Evolutionary conservation across 2,329 filamentous ascomycete species (phyloP).

Genomic region (Pseudogymnoascus sp.): DNA sequence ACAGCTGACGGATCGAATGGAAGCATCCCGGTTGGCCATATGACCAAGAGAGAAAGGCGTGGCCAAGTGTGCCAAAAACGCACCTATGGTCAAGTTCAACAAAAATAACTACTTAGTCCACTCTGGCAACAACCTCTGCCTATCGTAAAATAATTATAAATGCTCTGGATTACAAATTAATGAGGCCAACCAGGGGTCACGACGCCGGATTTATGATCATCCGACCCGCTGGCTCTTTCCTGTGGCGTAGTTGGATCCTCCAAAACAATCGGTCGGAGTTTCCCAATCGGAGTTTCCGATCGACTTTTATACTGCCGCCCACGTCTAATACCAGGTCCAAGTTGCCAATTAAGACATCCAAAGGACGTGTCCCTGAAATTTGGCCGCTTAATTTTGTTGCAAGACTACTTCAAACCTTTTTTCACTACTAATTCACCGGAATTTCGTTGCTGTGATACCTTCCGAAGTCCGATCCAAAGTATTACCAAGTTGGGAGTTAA

Average conservation of each 20-base stretch:
- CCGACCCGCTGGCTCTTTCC: background rate
- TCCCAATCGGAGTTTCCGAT: constrained; percentile 1
- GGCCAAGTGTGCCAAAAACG: background rate
- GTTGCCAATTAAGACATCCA: background rate
- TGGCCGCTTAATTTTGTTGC: background rate
- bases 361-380: background rate
- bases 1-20: background rate
- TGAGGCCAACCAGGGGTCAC: background rate
- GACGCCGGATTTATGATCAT: background rate
- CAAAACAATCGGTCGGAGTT: background rate
- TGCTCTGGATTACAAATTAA: background rate
- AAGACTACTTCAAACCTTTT: background rate
- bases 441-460: background rate
- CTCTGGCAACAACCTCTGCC: background rate
- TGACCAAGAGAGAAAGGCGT: background rate
- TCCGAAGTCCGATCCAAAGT: constrained; percentile 1
- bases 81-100: background rate
- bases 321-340: background rate
- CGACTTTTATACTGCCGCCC: background rate
- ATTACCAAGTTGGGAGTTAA: background rate
- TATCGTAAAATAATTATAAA: background rate
- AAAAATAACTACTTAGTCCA: background rate
- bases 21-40: background rate
- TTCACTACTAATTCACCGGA: background rate
- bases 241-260: background rate